phyloP scores from a whole-genome alignment of 1,284 basidiomycete species.

The Puccinia hordei region DNA sequence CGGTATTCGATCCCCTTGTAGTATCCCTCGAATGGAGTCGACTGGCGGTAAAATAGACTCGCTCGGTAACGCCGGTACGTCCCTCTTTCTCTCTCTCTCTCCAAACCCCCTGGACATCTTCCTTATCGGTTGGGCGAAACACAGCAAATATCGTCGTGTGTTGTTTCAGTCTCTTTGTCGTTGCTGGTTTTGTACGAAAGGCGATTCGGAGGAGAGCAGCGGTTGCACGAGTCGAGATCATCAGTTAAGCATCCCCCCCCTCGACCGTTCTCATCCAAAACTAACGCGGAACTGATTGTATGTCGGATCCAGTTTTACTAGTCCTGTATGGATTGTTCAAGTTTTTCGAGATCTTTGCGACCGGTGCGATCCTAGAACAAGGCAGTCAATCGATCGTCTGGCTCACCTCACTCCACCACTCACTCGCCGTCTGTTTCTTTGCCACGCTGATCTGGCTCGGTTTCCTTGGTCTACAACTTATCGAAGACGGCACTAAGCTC shows the following conservation, averaged over 20 bases:
- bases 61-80: constrained; percentile 34
- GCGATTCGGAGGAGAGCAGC: constrained; percentile 64
- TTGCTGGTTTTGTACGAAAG: constrained; percentile 63
- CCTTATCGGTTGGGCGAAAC: too few species aligned
- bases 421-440: constrained; percentile 51
- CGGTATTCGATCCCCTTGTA: constrained; percentile 18
- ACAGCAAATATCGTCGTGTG: constrained; percentile 72
- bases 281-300: too few species aligned
- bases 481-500: constrained; percentile 56
- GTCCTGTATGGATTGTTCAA: constrained; percentile 54
- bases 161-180: constrained; percentile 66
- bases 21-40: constrained; percentile 28
- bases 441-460: constrained; percentile 54
- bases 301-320: constrained; percentile 54
- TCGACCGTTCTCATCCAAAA: background rate
- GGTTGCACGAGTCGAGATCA: constrained; percentile 65
- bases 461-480: constrained; percentile 55
- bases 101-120: constrained; percentile 57
- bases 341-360: constrained; percentile 55
- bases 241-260: constrained; percentile 56
- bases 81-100: constrained; percentile 52
- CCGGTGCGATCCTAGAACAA: constrained; percentile 53
- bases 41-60: constrained; percentile 11
- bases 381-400: constrained; percentile 53
- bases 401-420: constrained; percentile 54